Conservation (phyloP, 2,329 filamentous ascomycete species). For the Trichoderma sp. region DNA sequence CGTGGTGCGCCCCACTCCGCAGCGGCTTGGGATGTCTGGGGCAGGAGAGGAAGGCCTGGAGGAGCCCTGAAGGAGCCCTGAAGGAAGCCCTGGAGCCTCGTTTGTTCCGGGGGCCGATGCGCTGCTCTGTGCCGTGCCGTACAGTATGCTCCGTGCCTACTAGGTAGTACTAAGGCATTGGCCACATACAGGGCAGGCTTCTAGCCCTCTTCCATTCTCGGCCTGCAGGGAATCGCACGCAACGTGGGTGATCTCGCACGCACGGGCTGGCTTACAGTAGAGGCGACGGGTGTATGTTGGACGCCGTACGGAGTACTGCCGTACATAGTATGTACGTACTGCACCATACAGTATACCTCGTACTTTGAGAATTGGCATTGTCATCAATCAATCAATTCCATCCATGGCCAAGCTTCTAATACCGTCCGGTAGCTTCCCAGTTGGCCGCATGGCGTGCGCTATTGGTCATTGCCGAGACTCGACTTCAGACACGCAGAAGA, state of each 20-base stretch:
- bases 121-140: neutral
- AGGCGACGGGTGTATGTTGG: neutral
- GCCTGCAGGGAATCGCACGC: neutral
- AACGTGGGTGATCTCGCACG: neutral
- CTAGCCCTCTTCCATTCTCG: neutral
- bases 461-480: neutral
- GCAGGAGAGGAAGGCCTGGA: neutral
- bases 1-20: neutral
- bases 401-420: neutral
- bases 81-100: neutral
- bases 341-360: neutral
- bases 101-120: neutral
- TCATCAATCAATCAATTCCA: neutral
- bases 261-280: neutral
- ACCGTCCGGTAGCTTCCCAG: neutral
- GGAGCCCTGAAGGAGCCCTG: neutral
- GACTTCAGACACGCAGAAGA: neutral
- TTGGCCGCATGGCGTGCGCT: neutral
- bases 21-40: neutral
- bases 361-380: neutral
- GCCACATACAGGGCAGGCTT: too few relatives aligned
- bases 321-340: too few relatives aligned
- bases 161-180: too few relatives aligned
- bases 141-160: too few relatives aligned
- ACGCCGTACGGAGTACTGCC: too few relatives aligned